Base-by-base conservation (phyloP, 345 rosid species). In the Capsella bursapastoris region DNA sequence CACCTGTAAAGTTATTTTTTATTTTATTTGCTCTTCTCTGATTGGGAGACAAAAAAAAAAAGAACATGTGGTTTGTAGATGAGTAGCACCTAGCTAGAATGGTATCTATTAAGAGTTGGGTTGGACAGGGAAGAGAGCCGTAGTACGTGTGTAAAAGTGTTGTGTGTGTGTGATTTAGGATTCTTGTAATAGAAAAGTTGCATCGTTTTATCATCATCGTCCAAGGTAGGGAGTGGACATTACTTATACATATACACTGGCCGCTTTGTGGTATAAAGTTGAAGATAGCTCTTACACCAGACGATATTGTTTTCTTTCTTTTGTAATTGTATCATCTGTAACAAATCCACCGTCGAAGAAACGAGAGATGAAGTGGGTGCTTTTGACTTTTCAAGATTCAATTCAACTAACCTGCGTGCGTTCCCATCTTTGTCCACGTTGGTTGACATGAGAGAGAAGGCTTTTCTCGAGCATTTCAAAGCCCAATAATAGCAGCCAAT, bases 51-150 rank as follows among this genome's bases (percentile, higher is more conserved):
- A 32, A 65, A 41, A 7, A 2, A 34, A 65, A 50, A 2, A 34
- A 65, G 41, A 49, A 59, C 55, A 12, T 37, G 72, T 66, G 66
- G 72, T 57, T 6, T 75, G 78, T 75, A 67, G 78, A 66, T 66
- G 67, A 66, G 78, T 22, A 34, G 37, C 8, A 22, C 25, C 25
- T 22, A 66, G 34, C 34, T 34, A 29, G 29, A 34, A 65, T 6
- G 6, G 8, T 38, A 10, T 32, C 12, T 65, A 49, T 65, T 49
- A 11, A 16, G 47, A 66, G 60, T 49, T 59, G 56, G 38, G 14
- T 43, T 64, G 64, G 77, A 73, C 64, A 75, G 63, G 41, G 57
- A 68, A 52, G 55, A 67, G 56, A 60, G 56, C 10, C 40, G 41
- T 59, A 67, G 63, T 29, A 51, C 25, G 45, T 37, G 51, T 55